Evolutionary conservation across 495 filamentous ascomycete genomes (phyloP).

Genomic region (Parathielavia appendiculata): DNA sequence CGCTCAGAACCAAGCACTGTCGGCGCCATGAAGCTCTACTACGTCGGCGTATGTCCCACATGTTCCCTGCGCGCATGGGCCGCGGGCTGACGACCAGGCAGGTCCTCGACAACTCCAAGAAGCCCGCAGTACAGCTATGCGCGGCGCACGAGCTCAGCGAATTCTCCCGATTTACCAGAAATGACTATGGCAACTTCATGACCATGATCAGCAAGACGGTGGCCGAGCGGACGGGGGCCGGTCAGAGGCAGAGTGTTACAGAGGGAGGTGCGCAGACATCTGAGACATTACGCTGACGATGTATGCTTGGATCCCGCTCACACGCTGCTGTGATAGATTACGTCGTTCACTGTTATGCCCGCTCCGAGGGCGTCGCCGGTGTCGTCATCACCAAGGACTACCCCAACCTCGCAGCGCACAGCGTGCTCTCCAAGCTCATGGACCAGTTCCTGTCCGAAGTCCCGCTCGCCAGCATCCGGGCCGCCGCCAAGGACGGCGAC

Average conservation of each 20-base stretch:
- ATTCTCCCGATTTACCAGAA: conserved; percentile 75
- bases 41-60: conserved; percentile 65
- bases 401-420: conserved; percentile 85
- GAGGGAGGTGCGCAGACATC: conserved; percentile 59
- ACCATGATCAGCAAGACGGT: conserved; percentile 61
- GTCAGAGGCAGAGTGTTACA: conserved; percentile 84
- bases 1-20: background rate
- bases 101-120: conserved; percentile 36
- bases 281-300: background rate
- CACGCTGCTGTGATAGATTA: conserved; percentile 45
- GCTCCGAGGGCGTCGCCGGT: conserved; percentile 78
- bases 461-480: conserved; percentile 62
- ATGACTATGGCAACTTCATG: conserved; percentile 64
- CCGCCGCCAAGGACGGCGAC: conserved; percentile 42
- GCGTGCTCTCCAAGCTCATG: conserved; percentile 82
- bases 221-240: conserved; percentile 78
- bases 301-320: background rate
- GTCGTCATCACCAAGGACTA: conserved; percentile 90
- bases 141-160: conserved; percentile 73
- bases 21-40: conserved; percentile 83
- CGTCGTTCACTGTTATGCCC: conserved; percentile 86
- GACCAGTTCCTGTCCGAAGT: conserved; percentile 87
- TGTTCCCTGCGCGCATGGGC: background rate
- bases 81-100: conserved; percentile 16
- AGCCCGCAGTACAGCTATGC: conserved; percentile 76